Base-by-base conservation (phyloP, 331 rosid species). In the Phaseolus coccineus region DNA sequence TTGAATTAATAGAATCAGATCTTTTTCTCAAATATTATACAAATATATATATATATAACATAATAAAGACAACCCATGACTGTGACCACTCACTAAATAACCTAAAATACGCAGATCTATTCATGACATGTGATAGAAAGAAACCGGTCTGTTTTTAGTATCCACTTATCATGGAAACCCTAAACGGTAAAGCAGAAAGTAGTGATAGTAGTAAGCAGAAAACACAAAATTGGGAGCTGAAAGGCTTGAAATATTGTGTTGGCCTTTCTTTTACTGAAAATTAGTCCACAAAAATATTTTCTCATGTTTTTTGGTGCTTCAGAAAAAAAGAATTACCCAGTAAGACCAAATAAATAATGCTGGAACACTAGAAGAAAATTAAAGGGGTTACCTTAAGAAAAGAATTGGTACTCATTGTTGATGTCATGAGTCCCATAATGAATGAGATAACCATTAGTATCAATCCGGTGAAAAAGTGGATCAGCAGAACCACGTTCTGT, bases 401-500 rank as follows among this genome's bases (percentile, higher is more conserved):
- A 84, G 96, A 90, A 88, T 95, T 95, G 69, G 91, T 88, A 64
- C 81, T 89, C 79, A 33, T 78, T 77, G 94, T 91, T 42, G 97
- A 79, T 81, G 86, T 80, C 63, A 95, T 77, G 77, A 95, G 83
- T 72, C 97, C 99, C 99, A 95, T 95, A 33, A 93, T 73, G 82
- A 95, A 95, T 68, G 99, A 95, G 91, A 95, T 90, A 79, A 91
- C 93, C 99, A 93, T 93, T 69, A 90, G 94, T 81, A 95, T 81
- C 70, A 93, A 91, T 61, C 97, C 98, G 15, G 97, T 83, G 86
- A 95, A 95, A 78, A 95, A 89, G 85, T 95, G 94, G 71, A 95
- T 85, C 73, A 90, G 84, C 81, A 93, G 96, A 90, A 95, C 93
- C 89, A 91, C 96, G 25, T 93, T 95, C 99, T 95, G 97, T 78